phyloP scores from a whole-genome alignment of 2,329 filamentous ascomycete species.

The Arachnopeziza araneosa region DNA sequence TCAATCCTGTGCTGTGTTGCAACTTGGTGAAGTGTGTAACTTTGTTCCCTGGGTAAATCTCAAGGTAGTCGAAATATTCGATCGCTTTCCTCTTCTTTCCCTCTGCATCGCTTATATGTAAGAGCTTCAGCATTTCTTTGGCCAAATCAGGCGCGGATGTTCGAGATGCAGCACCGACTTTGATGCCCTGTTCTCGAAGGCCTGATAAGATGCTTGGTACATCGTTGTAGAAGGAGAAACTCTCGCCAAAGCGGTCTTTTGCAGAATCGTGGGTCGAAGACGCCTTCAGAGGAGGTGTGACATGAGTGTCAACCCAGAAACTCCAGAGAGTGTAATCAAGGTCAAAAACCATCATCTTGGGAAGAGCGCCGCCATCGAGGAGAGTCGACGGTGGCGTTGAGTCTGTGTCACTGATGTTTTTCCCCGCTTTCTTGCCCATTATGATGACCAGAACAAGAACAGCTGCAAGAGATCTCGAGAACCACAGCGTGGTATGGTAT shows the following conservation, averaged over 20 bases:
- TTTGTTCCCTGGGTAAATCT: conserved; percentile 75
- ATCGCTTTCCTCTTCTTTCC: conserved; percentile 40
- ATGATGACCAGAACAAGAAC: neutral
- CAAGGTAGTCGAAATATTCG: conserved; percentile 55
- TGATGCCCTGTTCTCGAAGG: conserved; percentile 39
- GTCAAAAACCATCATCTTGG: conserved; percentile 78
- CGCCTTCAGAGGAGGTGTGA: conserved; percentile 63
- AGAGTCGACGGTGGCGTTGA: conserved; percentile 22
- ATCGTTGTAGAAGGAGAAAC: conserved; percentile 64
- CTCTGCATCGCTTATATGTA: conserved; percentile 47
- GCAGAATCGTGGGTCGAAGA: conserved; percentile 37
- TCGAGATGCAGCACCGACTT: conserved; percentile 71
- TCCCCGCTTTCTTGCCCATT: neutral
- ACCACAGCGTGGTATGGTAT: neutral
- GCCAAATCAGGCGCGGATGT: conserved; percentile 77
- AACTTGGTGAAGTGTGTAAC: conserved; percentile 77
- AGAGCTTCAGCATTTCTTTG: conserved; percentile 69
- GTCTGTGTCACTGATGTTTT: neutral
- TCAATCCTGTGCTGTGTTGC: conserved; percentile 62
- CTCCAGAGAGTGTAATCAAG: conserved; percentile 99
- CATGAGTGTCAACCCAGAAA: conserved; percentile 96
- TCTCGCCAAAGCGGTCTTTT: conserved; percentile 56
- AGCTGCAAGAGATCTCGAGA: neutral
- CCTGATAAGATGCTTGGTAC: conserved; percentile 62
- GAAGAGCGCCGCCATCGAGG: conserved; percentile 31